Evolutionary conservation across 2,329 filamentous ascomycete genomes (phyloP).

Genomic region (Pezicula radicicola): DNA sequence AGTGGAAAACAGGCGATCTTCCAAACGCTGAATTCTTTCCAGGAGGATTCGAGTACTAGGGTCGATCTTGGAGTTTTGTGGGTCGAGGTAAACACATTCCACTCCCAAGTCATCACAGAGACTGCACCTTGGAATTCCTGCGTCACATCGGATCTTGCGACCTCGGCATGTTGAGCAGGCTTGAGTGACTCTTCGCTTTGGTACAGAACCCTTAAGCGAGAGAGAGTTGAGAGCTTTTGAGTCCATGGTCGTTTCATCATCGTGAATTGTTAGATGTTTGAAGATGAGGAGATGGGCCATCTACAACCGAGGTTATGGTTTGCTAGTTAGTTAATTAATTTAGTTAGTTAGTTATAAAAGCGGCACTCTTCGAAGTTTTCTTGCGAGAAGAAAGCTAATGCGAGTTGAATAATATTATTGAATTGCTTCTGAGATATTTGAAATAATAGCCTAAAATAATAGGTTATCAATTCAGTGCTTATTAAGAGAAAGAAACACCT

Average conservation of each 20-base stretch:
- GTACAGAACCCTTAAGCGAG: slow-evolving; percentile 4
- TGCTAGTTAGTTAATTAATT: neutral
- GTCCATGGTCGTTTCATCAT: neutral
- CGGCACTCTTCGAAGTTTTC: neutral
- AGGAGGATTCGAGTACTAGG: slow-evolving; percentile 26
- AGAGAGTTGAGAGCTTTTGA: slow-evolving; percentile 1
- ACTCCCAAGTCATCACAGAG: slow-evolving; percentile 25
- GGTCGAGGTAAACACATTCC: slow-evolving; percentile 28
- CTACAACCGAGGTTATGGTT: neutral
- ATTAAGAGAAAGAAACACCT: too few species aligned
- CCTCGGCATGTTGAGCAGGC: slow-evolving; percentile 28
- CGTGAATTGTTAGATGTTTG: neutral
- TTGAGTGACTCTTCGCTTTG: slow-evolving; percentile 19
- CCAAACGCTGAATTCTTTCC: slow-evolving; percentile 27
- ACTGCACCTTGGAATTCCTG: slow-evolving; percentile 25
- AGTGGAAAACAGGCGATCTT: slow-evolving; percentile 20
- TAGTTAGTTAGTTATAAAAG: neutral
- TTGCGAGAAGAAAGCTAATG: too few species aligned
- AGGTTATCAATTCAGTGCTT: too few species aligned
- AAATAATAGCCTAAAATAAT: too few species aligned
- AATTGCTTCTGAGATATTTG: too few species aligned
- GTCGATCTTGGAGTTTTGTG: slow-evolving; percentile 26
- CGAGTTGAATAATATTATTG: too few species aligned
- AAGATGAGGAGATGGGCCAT: neutral
- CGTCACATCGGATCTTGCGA: slow-evolving; percentile 30